Base-by-base conservation (phyloP, 768 basidiomycete species). In the Rhizopogon salebrosus region DNA sequence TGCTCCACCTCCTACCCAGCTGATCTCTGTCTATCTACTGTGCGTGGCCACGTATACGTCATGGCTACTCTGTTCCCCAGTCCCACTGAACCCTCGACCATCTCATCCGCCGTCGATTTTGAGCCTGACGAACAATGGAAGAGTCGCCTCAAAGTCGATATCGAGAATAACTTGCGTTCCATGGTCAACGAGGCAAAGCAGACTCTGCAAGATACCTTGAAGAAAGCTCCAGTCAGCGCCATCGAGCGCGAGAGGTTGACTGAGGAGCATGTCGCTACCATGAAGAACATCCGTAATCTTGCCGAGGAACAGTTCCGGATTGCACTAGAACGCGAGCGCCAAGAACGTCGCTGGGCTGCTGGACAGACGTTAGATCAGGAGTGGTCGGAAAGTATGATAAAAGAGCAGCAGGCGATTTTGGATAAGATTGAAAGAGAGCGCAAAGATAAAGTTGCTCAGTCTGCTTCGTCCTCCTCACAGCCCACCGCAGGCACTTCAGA, bases 121-220 rank as follows among this genome's bases (percentile, higher is more conserved):
- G 82, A 83, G 58, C 82, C 80, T 3, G 76, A 80, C 65, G 75
- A 78, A 2, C 67, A 71, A 54, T 84, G 83, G 82, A 84, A 82
- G 62, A 62, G 59, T 31, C 52, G 59, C 2, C 68, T 80, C 59
- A 70, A 62, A 60, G 71, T 74, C 37, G 72, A 75, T 60, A 86
- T 89, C 60, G 79, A 82, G 58, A 70, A 72, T 2, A 70, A 69
- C 7, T 61, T 74, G 46, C 62, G 57, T 35, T 60, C 66, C 41
- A 64, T 67, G 57, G 76, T 86, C 54, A 76, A 83, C 51, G 85
- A 85, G 54, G 80, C 87, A 18, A 83, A 83, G 67, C 75, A 80
- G 53, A 80, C 79, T 53, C 66, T 80, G 35, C 74, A 80, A 34
- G 65, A 70, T 14, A 76, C 81, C 62, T 70, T 89, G 13, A 72